Percentiles rank a stretch among this genome's conserved stretches.
These are phyloP conservation scores for Leishmania martiniquensis DNA, from an alignment of 208 protist genomes.

Conservation along the genomic window DNA sequence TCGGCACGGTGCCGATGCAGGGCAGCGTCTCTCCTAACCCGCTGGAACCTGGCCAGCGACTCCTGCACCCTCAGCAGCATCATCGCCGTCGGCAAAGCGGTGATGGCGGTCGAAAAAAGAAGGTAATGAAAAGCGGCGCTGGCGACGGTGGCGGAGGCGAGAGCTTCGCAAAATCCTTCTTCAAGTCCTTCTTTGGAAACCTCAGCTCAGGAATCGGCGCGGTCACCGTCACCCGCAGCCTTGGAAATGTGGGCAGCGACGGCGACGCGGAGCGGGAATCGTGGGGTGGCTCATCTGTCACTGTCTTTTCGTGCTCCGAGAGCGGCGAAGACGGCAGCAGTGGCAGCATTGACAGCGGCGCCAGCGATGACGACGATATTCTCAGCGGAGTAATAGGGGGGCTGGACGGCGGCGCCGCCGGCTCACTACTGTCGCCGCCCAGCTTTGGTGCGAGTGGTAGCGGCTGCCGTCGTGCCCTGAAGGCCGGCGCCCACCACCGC, in stretches of 20 bases:
- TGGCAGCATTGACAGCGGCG: neutral
- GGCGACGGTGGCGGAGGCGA: slow-evolving; percentile 7
- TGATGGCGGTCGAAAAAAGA: neutral
- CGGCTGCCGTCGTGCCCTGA: neutral
- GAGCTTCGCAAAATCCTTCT: slow-evolving; percentile 60
- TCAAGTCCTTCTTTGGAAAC: slow-evolving; percentile 56
- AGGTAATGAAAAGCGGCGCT: neutral
- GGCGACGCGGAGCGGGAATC: slow-evolving; percentile 5
- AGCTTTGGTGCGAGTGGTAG: slow-evolving; percentile 13
- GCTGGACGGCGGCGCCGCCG: neutral
- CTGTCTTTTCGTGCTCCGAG: neutral
- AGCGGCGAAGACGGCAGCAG: slow-evolving; percentile 1
- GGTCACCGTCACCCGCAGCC: slow-evolving; percentile 7
- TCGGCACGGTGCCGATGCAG: neutral
- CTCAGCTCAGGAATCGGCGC: slow-evolving; percentile 8
- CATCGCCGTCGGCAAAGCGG: neutral
- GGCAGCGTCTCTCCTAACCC: neutral
- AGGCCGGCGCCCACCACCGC: neutral
- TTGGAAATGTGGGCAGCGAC: slow-evolving; percentile 8
- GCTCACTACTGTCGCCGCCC: slow-evolving; percentile 5
- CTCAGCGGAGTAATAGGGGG: neutral
- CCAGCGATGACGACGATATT: slow-evolving; percentile 5
- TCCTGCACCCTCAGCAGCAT: neutral
- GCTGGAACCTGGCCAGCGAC: neutral
- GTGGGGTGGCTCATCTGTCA: slow-evolving; percentile 7